phyloP scores from a whole-genome alignment of 208 protist species.

The Angomonas deanei region DNA sequence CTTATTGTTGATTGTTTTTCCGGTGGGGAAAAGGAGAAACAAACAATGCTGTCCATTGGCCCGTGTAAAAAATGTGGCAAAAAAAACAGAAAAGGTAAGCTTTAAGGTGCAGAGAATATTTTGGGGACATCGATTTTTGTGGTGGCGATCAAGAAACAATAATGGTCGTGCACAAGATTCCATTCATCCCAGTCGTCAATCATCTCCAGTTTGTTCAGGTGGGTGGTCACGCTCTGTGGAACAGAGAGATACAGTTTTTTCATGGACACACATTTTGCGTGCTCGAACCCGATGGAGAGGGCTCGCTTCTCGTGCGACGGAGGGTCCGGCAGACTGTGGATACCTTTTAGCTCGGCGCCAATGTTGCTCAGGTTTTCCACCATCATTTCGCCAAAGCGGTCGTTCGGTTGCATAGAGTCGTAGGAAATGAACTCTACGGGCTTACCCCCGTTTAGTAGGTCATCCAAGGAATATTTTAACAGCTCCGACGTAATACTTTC shows the following conservation, averaged over 20 bases:
- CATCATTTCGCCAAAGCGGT: constrained; percentile 88
- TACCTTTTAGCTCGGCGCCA: constrained; percentile 67
- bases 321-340: constrained; percentile 62
- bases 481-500: constrained; percentile 55
- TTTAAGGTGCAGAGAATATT: constrained; percentile 18
- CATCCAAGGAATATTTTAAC: constrained; percentile 37
- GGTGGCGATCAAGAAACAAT: constrained; percentile 81
- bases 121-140: constrained; percentile 35
- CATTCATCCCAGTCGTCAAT: constrained; percentile 92
- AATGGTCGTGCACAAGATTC: constrained; percentile 90
- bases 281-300: constrained; percentile 57
- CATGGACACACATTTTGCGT: constrained; percentile 68
- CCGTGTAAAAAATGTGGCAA: background rate
- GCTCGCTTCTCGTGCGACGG: constrained; percentile 64
- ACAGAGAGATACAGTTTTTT: constrained; percentile 72
- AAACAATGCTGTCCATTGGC: no score
- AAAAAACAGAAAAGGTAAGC: background rate
- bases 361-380: constrained; percentile 62
- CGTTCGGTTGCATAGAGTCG: constrained; percentile 81
- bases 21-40: no score
- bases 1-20: no score
- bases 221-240: constrained; percentile 47
- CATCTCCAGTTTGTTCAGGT: constrained; percentile 82
- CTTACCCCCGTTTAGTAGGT: constrained; percentile 28
- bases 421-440: constrained; percentile 71